These are phyloP conservation scores for Leccinum pachyderme DNA, from an alignment of 1,284 basidiomycete species.

Conservation along the genomic window DNA sequence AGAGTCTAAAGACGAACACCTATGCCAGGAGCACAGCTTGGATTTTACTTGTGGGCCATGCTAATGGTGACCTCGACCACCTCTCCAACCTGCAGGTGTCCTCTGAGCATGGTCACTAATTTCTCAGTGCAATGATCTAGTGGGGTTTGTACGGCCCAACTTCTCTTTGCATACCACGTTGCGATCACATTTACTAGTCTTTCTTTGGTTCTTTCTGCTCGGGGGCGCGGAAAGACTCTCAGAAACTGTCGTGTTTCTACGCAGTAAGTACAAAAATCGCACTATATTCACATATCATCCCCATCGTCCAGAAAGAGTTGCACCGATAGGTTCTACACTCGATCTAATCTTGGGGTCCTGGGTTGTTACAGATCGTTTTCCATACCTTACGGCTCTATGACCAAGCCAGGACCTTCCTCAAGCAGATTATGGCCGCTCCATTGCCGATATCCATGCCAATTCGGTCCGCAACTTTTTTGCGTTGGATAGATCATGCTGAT, in stretches of 20 bases:
- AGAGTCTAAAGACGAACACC: constrained; percentile 5
- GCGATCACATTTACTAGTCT: neutral
- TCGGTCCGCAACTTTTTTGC: neutral
- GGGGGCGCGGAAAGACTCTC: neutral
- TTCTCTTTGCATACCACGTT: neutral
- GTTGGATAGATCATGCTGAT: neutral
- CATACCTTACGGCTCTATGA: neutral
- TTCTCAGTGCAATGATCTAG: neutral
- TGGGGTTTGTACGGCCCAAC: constrained; percentile 27
- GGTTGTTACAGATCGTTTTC: neutral
- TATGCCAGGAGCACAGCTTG: neutral
- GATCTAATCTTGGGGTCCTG: constrained; percentile 13
- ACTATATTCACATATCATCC: neutral
- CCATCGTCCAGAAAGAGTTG: neutral
- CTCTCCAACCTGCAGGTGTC: neutral
- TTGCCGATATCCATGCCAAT: constrained; percentile 15
- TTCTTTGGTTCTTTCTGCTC: neutral
- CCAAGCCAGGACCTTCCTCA: neutral
- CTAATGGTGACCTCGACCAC: neutral
- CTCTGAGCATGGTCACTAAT: neutral
- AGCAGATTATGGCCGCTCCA: constrained; percentile 21
- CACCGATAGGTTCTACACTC: neutral
- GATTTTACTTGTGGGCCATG: constrained; percentile 7
- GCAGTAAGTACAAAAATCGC: neutral
- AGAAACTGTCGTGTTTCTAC: neutral